These are phyloP conservation scores for Gliomastix tumulicola DNA, from an alignment of 2,329 filamentous ascomycete genomes.

Conservation along the genomic window DNA sequence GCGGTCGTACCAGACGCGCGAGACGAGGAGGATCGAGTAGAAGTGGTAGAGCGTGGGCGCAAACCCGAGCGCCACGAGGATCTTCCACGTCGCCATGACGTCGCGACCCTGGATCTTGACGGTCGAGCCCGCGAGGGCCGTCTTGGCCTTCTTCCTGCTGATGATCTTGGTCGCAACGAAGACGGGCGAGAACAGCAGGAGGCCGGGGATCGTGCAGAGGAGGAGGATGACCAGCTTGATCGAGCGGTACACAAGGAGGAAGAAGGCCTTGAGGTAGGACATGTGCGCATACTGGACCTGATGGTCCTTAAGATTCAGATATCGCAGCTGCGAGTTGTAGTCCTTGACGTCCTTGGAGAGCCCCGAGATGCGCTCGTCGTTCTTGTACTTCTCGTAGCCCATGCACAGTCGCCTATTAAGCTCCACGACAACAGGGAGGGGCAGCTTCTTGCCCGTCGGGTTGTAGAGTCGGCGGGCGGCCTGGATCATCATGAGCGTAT, in stretches of 20 bases:
- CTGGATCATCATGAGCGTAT: slow-evolving; percentile 95
- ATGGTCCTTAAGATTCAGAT: slow-evolving; percentile 85
- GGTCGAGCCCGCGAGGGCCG: slow-evolving; percentile 76
- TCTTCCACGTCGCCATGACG: slow-evolving; percentile 91
- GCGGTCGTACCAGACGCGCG: slow-evolving; percentile 74
- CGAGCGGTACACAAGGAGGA: slow-evolving; percentile 72
- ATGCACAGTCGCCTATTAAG: slow-evolving; percentile 86
- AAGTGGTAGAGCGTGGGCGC: slow-evolving; percentile 76
- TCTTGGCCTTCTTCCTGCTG: slow-evolving; percentile 72
- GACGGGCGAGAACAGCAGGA: slow-evolving; percentile 81
- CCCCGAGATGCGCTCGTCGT: slow-evolving; percentile 74
- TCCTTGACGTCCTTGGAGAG: slow-evolving; percentile 69
- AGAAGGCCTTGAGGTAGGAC: slow-evolving; percentile 67
- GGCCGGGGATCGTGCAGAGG: slow-evolving; percentile 76
- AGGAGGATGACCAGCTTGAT: slow-evolving; percentile 70
- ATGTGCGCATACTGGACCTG: slow-evolving; percentile 89
- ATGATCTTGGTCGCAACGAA: slow-evolving; percentile 81
- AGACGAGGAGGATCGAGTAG: slow-evolving; percentile 68
- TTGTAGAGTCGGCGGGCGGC: slow-evolving; percentile 91
- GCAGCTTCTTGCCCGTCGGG: slow-evolving; percentile 86
- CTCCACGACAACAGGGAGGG: slow-evolving; percentile 86
- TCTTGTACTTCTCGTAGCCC: slow-evolving; percentile 88
- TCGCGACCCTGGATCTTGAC: slow-evolving; percentile 86
- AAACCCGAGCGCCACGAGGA: slow-evolving; percentile 78
- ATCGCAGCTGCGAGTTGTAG: slow-evolving; percentile 82